These are phyloP conservation scores for Sporobolomyces phaffii DNA, from an alignment of 768 basidiomycete species.

Conservation along the genomic window DNA sequence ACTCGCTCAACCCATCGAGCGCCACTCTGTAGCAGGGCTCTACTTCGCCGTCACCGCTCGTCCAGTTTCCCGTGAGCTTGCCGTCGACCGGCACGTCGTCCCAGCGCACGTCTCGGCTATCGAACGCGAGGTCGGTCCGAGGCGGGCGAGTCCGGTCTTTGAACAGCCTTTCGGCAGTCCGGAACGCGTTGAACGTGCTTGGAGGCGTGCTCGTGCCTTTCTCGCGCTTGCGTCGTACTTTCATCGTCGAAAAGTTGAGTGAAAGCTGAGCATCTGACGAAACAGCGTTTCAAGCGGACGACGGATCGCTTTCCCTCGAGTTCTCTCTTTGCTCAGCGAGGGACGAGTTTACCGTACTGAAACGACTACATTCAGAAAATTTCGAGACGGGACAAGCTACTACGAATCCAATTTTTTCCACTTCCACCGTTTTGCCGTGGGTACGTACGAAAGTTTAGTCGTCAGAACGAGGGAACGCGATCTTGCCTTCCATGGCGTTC, in stretches of 20 bases:
- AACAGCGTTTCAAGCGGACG: no score
- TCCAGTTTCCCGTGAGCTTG: constrained; percentile 8
- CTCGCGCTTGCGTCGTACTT: constrained; percentile 1
- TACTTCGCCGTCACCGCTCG: background rate
- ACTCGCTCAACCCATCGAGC: constrained; percentile 10
- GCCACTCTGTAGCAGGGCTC: constrained; percentile 16
- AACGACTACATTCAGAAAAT: no score
- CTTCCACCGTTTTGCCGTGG: no score
- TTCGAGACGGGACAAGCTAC: no score
- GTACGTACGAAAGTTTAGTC: no score
- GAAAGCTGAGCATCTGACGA: no score
- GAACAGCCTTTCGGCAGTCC: constrained; percentile 27
- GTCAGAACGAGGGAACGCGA: no score
- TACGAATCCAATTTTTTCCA: no score
- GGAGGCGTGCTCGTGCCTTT: background rate
- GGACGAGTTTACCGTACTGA: no score
- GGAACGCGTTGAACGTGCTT: constrained; percentile 11
- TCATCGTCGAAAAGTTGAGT: background rate
- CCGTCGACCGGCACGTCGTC: background rate
- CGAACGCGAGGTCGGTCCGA: constrained; percentile 14
- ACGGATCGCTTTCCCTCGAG: no score
- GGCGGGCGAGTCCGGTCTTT: background rate
- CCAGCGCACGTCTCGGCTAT: constrained; percentile 3
- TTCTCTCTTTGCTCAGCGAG: no score
- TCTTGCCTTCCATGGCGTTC: constrained; percentile 22